Evolutionary conservation across 257 asterid species (phyloP).

Genomic region (Mitragyna speciosa): DNA sequence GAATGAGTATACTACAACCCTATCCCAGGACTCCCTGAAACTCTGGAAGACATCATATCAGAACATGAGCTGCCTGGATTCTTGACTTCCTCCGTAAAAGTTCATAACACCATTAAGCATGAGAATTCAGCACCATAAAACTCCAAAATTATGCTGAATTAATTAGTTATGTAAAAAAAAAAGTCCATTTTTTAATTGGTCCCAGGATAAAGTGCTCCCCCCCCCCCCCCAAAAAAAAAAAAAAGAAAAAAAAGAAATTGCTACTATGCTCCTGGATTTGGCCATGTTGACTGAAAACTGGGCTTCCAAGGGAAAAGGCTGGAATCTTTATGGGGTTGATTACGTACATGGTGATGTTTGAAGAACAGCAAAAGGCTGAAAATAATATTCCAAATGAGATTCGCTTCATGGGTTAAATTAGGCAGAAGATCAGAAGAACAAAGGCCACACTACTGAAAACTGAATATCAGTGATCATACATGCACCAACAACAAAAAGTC

Average conservation of each 20-base stretch:
- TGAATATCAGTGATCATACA: not conserved
- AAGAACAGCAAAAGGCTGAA: not conserved
- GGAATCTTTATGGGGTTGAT: not conserved
- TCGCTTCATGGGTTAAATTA: slow-evolving; percentile 1
- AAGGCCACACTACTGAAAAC: not conserved
- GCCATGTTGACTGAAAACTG: not conserved
- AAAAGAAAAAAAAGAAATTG: not conserved
- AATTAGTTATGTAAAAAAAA: not conserved
- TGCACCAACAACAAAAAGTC: not conserved
- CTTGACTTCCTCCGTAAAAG: too few species aligned
- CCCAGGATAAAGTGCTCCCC: not conserved
- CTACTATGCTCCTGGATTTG: not conserved
- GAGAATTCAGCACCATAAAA: not conserved
- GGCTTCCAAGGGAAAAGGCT: not conserved
- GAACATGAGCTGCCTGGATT: not conserved
- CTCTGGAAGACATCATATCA: not conserved
- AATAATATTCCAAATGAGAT: slow-evolving; percentile 4
- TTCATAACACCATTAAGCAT: not conserved
- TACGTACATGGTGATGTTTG: slow-evolving; percentile 13
- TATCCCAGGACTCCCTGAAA: not conserved
- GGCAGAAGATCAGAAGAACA: not conserved
- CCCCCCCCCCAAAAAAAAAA: not conserved
- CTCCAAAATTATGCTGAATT: not conserved
- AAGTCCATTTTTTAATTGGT: not conserved
- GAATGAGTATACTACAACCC: not conserved